Base-by-base conservation (phyloP, 2,329 filamentous ascomycete species). In the Chlorencoelia australis region DNA sequence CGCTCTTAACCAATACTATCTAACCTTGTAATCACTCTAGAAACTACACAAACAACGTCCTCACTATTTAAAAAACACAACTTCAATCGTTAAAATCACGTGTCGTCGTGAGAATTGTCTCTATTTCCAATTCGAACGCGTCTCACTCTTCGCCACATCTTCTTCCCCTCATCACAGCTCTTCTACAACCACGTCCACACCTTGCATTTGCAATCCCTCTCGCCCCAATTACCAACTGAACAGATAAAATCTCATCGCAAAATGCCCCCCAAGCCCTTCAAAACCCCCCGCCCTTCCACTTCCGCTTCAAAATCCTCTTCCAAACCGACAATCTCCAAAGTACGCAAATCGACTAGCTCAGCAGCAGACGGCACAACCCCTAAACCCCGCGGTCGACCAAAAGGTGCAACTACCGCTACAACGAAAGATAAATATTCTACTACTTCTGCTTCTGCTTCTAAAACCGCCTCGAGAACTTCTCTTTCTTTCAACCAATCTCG, bases 241-340 rank as follows among this genome's bases (percentile, higher is more conserved):
- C 26, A 32, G 9, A 19, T 18, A 21, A 14, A 10, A 20, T 11
- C 22, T 1, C 7, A 9, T 2, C 10, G 10, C 14, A 24, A 19
- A 34, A 56, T 56, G 53, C 45, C 52, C 15, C 52, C 53, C 10
- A 54, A 54, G 41, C 48, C 51, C 11, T 56, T 56, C 43, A 53
- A 55, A 22, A 50, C 53, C 7, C 53, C 53, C 3, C 46, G 51
- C 2, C 51, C 14, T 14, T 16, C 14, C 30, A 22, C 28, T 17
- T 21, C 28, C 29, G 32, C 27, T n/a, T 25, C 22, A 20, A 46
- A 36, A 37, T 44, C 36, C 19, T 27, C 33, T 6, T 31, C 39
- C 6, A 18, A 32, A 29, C 25, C n/a, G 11, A n/a, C 16, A 14
- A 30, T 17, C 6, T 8, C 28, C 16, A 26, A 40, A 37, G 10